Base-by-base conservation (phyloP, 2,329 filamentous ascomycete genomes). In the Penicillium carneum region DNA sequence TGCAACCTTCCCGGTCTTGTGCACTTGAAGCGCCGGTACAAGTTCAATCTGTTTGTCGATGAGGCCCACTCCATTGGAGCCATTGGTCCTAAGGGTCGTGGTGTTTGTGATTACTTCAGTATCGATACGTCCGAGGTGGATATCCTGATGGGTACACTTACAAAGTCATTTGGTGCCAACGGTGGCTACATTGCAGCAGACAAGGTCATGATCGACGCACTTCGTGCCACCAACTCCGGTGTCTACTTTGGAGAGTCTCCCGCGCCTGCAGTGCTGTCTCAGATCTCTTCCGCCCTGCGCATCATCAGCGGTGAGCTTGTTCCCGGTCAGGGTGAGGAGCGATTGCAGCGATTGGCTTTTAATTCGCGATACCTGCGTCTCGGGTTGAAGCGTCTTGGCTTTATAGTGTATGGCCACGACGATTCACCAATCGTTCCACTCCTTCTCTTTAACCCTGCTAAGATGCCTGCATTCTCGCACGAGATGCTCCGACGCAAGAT, bases 401-500 rank as follows among this genome's bases (percentile, higher is more conserved):
- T 93, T 81, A 99, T 99, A 74, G 90, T 97, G 57, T 97, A 96
- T 75, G 95, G 95, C 63, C 93, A 98, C 77, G 95, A 99, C 74
- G 95, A 99, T 80, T 97, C 93, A 5, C 95, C 95, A 59, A 98
- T 99, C 71, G 93, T 99, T 70, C 95, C 95, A 56, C 79, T 99
- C 68, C 86, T 97, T 73, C 88, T 99, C 31, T 99, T 97, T 84
- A 92, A 98, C 80, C 95, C 95, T n/a, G 95, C 92, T 72, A 99
- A 99, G 82, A 97, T 99, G 84, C 91, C 94, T 4, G 94, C 95
- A 61, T 99, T 99, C 80, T 97, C 93, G 51, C 95, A 97, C 76
- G 95, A 98, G 79, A 98, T 99, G 95, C 87, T 98, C 63, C 92
- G 91, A 81, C 92, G 95, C 74, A 98, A 97, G 80, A 98, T 99